These are phyloP conservation scores for Blastomyces percursus DNA, from an alignment of 2,329 filamentous ascomycete genomes.

Conservation along the genomic window DNA sequence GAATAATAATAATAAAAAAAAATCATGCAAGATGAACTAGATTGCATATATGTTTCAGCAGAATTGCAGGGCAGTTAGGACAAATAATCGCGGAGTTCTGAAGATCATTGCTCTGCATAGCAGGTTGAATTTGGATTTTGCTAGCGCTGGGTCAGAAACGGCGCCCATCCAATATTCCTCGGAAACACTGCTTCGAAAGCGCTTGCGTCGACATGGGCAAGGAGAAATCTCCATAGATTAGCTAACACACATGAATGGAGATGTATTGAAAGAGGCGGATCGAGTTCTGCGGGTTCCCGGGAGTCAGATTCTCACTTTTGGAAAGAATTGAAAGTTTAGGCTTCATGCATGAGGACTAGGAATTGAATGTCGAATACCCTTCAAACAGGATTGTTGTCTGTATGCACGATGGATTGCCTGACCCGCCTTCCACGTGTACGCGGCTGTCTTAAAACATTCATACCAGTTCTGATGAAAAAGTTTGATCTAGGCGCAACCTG, in stretches of 20 bases:
- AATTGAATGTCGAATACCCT: not conserved
- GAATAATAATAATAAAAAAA: not conserved
- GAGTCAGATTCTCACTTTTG: not conserved
- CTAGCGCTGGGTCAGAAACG: not conserved
- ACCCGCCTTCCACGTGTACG: slow-evolving; percentile 1
- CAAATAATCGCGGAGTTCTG: not conserved
- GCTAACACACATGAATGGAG: not conserved
- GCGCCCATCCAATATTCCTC: not conserved
- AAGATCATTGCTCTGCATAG: not conserved
- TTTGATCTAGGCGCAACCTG: not conserved
- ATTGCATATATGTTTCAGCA: not conserved
- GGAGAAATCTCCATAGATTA: not conserved
- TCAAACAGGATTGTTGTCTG: not conserved
- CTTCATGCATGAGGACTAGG: not conserved
- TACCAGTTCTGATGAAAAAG: not conserved
- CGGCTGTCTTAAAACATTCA: not conserved
- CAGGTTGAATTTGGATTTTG: not conserved
- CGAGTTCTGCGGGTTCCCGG: not conserved
- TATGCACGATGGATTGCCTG: not conserved
- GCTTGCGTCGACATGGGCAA: not conserved
- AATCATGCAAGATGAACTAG: not conserved
- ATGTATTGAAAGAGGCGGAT: not conserved
- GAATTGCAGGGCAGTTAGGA: not conserved
- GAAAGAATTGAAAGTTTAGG: not conserved
- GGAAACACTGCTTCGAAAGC: not conserved